phyloP scores from a whole-genome alignment of 2,329 filamentous ascomycete species.

The Fusarium odoratissimum region DNA sequence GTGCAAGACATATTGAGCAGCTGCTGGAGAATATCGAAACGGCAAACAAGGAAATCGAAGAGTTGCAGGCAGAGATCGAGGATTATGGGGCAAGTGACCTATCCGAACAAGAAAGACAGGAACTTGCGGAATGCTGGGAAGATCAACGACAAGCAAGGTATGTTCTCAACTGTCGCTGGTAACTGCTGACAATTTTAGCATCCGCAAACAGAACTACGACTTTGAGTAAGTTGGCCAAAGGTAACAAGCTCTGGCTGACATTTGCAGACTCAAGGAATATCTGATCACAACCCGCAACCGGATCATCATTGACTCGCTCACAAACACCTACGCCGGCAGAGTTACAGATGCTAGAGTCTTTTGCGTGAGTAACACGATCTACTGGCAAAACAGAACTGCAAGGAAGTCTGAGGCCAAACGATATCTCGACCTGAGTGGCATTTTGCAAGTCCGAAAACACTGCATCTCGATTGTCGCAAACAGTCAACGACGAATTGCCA shows the following conservation, averaged over 20 bases:
- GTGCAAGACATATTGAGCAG: constrained; percentile 27
- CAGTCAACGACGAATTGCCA: constrained; percentile 52
- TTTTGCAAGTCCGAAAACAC: constrained; percentile 54
- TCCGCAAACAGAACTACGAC: constrained; percentile 16
- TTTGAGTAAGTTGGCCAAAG: constrained; percentile 41
- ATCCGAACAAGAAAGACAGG: constrained; percentile 13
- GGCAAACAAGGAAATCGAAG: constrained; percentile 1
- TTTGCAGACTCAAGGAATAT: constrained; percentile 47
- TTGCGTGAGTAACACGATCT: constrained; percentile 58
- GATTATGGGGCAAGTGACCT: too few species aligned
- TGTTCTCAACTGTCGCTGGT: not conserved
- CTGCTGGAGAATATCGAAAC: constrained; percentile 27
- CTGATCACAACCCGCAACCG: constrained; percentile 55
- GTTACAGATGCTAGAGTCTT: constrained; percentile 51
- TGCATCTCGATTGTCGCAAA: constrained; percentile 59
- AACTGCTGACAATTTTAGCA: constrained; percentile 9
- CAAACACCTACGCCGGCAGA: constrained; percentile 43
- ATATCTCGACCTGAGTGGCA: constrained; percentile 56
- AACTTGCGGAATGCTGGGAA: not conserved
- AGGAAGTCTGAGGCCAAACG: constrained; percentile 36
- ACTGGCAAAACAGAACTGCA: constrained; percentile 52
- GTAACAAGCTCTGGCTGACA: not conserved
- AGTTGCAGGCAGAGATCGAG: constrained; percentile 22
- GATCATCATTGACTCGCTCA: constrained; percentile 47
- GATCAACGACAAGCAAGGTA: not conserved